Evolutionary conservation across 306 rosid genomes (phyloP).

Genomic region (Vicia faba): DNA sequence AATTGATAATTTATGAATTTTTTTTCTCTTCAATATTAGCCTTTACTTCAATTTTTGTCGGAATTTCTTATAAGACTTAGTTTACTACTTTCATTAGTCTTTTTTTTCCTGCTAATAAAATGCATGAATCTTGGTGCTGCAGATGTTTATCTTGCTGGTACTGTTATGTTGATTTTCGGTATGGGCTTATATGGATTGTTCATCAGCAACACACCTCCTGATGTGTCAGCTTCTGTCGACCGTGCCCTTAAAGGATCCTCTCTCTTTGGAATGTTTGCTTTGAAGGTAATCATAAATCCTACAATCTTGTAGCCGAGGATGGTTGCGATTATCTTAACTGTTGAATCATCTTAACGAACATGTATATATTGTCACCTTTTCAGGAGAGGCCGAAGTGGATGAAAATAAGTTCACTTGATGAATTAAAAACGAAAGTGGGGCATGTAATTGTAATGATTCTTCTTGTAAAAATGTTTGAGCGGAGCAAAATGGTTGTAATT

Average conservation of each 20-base stretch:
- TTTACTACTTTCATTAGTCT: neutral
- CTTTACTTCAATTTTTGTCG: neutral
- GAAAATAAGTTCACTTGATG: slow-evolving; percentile 91
- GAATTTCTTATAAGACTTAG: neutral
- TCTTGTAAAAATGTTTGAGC: slow-evolving; percentile 94
- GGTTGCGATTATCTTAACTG: neutral
- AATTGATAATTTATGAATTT: slow-evolving; percentile 58
- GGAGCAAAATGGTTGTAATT: slow-evolving; percentile 92
- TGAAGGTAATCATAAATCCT: slow-evolving; percentile 61
- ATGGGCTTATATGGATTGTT: slow-evolving; percentile 94
- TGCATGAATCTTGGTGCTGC: slow-evolving; percentile 45
- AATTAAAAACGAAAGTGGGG: slow-evolving; percentile 92
- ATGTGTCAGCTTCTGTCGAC: slow-evolving; percentile 56
- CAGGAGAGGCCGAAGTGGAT: slow-evolving; percentile 94
- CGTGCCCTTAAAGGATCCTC: slow-evolving; percentile 84
- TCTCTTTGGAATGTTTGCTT: slow-evolving; percentile 92
- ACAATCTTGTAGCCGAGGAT: neutral
- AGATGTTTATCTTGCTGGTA: slow-evolving; percentile 99
- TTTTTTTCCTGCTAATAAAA: neutral
- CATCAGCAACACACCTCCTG: slow-evolving; percentile 67
- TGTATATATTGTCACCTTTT: slow-evolving; percentile 2
- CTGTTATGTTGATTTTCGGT: slow-evolving; percentile 93
- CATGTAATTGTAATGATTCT: slow-evolving; percentile 98
- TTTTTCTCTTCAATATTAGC: too few relatives aligned
- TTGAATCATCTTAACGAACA: neutral